Evolutionary conservation across 768 basidiomycete species (phyloP).

Genomic region (Tephrocybe sp.): DNA sequence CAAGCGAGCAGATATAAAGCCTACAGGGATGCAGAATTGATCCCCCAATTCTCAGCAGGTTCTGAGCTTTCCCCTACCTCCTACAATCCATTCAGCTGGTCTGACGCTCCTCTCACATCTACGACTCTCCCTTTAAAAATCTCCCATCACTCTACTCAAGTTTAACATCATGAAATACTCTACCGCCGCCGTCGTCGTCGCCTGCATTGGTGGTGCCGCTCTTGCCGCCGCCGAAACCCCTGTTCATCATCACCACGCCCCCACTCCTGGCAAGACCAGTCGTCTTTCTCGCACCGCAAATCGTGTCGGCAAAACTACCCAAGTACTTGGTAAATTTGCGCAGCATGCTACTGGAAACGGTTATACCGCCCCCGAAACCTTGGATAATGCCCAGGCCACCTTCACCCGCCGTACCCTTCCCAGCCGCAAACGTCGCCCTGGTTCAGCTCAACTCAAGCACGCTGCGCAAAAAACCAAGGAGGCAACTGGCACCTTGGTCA

Average conservation of each 20-base stretch:
- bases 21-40: background rate
- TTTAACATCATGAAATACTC: slow-evolving; percentile 17
- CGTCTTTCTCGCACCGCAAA: background rate
- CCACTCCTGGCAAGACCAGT: background rate
- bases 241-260: too few relatives aligned
- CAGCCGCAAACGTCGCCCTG: background rate
- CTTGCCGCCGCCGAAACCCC: slow-evolving; percentile 9
- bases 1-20: slow-evolving; percentile 4
- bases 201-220: slow-evolving; percentile 13
- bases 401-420: background rate
- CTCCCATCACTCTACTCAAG: background rate
- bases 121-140: background rate
- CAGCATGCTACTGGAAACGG: background rate
- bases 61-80: slow-evolving; percentile 14
- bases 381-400: background rate
- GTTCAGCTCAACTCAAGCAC: background rate
- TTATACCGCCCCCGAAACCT: background rate
- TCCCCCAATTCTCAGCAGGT: slow-evolving; percentile 18
- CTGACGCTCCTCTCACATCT: slow-evolving; percentile 8
- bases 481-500: background rate
- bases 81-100: slow-evolving; percentile 14
- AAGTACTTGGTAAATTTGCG: too few relatives aligned
- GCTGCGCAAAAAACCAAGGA: background rate
- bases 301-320: background rate
- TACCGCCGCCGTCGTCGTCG: slow-evolving; percentile 15